Evolutionary conservation across 2,329 filamentous ascomycete genomes (phyloP).

Genomic region (Furcasterigmium sp.): DNA sequence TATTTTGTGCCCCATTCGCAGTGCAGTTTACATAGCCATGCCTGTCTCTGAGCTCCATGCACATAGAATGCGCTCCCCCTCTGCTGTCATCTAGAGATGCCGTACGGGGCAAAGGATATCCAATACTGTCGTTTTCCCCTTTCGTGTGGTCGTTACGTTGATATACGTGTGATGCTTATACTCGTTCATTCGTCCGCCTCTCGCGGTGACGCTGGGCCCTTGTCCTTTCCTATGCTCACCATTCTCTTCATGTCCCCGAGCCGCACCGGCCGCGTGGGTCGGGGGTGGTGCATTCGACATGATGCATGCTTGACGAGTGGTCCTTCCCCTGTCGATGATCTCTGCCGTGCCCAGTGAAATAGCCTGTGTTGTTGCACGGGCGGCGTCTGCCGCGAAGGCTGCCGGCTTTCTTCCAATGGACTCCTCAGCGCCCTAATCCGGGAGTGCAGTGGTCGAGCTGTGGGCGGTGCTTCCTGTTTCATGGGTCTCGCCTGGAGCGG

Average conservation of each 20-base stretch:
- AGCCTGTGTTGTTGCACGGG: neutral
- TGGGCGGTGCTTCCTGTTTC: too few relatives aligned
- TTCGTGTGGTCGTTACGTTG: too few relatives aligned
- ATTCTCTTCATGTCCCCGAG: neutral
- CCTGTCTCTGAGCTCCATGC: too few relatives aligned
- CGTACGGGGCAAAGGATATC: too few relatives aligned
- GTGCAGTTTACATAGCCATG: too few relatives aligned
- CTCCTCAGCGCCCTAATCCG: neutral
- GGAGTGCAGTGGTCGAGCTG: neutral
- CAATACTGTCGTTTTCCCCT: too few relatives aligned
- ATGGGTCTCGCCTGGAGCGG: too few relatives aligned
- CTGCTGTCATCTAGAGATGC: too few relatives aligned
- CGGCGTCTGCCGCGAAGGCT: neutral
- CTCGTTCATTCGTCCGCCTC: constrained; percentile 11
- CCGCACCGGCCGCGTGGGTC: neutral
- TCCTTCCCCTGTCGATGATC: neutral
- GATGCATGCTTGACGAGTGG: neutral
- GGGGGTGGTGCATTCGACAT: neutral
- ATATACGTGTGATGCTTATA: too few relatives aligned
- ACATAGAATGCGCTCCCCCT: too few relatives aligned
- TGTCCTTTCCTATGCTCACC: neutral
- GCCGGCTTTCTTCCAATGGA: neutral
- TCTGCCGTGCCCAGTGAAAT: neutral
- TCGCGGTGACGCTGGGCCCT: neutral
- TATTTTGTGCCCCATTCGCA: too few relatives aligned